Conservation (phyloP, 1,284 basidiomycete genomes). For the Ganoderma sinense region DNA sequence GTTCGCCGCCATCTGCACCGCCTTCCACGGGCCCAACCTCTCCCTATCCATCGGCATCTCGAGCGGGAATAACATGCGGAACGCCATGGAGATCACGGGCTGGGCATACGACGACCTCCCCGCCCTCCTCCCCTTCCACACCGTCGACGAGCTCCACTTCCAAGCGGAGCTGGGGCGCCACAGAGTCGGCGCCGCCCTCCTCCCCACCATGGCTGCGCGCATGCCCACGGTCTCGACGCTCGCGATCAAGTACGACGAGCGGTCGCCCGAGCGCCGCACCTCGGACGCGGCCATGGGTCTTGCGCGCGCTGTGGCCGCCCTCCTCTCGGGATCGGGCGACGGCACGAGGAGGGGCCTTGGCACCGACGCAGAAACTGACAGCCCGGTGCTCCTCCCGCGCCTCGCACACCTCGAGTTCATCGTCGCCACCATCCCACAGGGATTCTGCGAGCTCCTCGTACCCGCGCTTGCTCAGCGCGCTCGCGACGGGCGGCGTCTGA, state of each 20-base stretch:
- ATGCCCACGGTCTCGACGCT: constrained; percentile 1
- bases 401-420: neutral
- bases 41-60: neutral
- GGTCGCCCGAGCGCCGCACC: neutral
- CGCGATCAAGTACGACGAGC: neutral
- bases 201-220: neutral
- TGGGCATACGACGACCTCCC: neutral
- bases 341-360: no score
- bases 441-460: neutral
- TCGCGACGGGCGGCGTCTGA: neutral
- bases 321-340: neutral
- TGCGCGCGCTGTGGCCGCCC: neutral
- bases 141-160: neutral
- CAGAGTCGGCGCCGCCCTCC: neutral
- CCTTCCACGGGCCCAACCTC: neutral
- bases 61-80: no score
- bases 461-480: neutral
- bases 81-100: neutral
- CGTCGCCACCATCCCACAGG: neutral
- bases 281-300: neutral
- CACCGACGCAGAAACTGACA: no score
- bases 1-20: neutral
- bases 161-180: neutral
- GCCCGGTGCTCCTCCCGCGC: neutral
- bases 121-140: neutral